Percentiles rank a stretch among this genome's conserved stretches.
phyloP scores from a whole-genome alignment of 2,329 filamentous ascomycete species.

The Diaporthe sp. region DNA sequence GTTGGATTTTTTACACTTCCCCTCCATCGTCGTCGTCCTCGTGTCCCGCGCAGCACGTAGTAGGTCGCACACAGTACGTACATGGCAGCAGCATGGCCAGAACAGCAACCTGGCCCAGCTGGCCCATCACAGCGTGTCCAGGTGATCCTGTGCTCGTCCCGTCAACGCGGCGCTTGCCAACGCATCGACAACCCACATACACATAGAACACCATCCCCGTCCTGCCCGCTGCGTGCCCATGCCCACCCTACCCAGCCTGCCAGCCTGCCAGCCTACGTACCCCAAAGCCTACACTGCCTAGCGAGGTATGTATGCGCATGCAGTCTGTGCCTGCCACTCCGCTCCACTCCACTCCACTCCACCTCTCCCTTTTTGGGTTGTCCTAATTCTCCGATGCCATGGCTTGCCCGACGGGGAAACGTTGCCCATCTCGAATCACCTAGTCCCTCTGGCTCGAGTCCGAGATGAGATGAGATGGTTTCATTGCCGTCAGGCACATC shows the following conservation, averaged over 20 bases:
- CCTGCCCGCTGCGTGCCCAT: not conserved
- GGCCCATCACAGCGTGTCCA: slow-evolving; percentile 26
- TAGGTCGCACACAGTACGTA: not conserved
- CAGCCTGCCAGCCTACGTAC: not conserved
- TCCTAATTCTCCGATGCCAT: slow-evolving; percentile 32
- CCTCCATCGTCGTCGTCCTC: not conserved
- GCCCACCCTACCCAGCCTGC: not conserved
- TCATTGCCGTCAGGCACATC: slow-evolving; percentile 30
- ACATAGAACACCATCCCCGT: not conserved
- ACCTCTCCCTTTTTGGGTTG: slow-evolving; percentile 19
- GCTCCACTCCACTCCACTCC: slow-evolving; percentile 27
- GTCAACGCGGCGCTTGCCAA: slow-evolving; percentile 35
- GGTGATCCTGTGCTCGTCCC: slow-evolving; percentile 29
- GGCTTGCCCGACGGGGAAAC: slow-evolving; percentile 31
- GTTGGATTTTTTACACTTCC: slow-evolving; percentile 12
- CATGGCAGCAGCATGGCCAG: slow-evolving; percentile 1
- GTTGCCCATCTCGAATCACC: slow-evolving; percentile 17
- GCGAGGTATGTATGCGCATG: not conserved
- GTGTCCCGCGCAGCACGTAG: not conserved
- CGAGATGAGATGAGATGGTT: slow-evolving; percentile 31
- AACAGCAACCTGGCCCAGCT: not conserved
- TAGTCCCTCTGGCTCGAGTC: slow-evolving; percentile 10
- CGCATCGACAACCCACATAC: slow-evolving; percentile 35
- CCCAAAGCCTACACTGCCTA: not conserved
- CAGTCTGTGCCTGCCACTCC: slow-evolving; percentile 15